Base-by-base conservation (phyloP, 1,284 basidiomycete species). In the Boletus sp. region DNA sequence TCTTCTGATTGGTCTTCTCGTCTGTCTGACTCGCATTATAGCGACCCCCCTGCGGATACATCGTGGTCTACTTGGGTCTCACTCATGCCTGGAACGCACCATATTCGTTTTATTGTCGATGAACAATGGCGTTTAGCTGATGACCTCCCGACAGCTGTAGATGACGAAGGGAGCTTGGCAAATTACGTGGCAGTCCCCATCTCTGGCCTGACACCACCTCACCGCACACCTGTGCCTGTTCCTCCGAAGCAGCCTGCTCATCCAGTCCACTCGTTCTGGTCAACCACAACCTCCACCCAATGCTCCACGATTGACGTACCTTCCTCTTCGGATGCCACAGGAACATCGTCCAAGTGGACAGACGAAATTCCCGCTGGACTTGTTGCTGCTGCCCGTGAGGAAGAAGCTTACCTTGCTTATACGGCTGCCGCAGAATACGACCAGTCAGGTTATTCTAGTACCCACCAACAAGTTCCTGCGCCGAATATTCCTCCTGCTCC, bases 61-160 rank as follows among this genome's bases (percentile, higher is more conserved):
- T 66, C 64, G 8, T 78, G 74, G 67, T 69, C 65, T 30, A 68
- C 72, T 12, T 75, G 70, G 49, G 75, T 88, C 34, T 53, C 71
- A 14, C 78, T 96, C 3, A 81, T 84, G 12, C 93, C 94, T 0
- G 96, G 95, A 19, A 94, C 94, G 2, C 94, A 99, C 65, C 90
- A 95, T 52, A 79, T 98, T 64, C 93, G 94, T 56, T 99, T 98
- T 74, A 82, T 98, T 57, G 92, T 99, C 51, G 96, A 99, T 68
- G 88, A 91, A 50, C 80, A 86, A 44, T 94, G 88, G 85, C 82
- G 86, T 50, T 73, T 84, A 12, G 77, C 84, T 5, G 77, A 84
- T 48, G 84, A 93, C 55, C 78, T 96, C 19, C 88, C 93, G 8
- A 90, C 91, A 2, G 92, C 94, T 1, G 92, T 94, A 26, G 94